Evolutionary conservation across 2,329 filamentous ascomycete species (phyloP).

Genomic region (Aspergillus awamori): DNA sequence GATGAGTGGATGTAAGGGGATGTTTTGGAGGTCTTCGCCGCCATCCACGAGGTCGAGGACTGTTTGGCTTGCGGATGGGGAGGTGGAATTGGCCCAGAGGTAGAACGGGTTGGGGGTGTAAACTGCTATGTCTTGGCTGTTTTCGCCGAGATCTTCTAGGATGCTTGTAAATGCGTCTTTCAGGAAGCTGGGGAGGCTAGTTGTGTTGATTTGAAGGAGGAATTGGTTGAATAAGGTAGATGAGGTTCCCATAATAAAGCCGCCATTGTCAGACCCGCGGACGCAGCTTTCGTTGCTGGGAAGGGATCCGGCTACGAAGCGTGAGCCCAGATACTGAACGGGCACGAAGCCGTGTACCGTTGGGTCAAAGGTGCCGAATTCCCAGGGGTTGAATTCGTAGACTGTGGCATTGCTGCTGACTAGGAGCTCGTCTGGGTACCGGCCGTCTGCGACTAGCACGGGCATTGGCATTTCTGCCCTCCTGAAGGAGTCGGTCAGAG

Average conservation of each 20-base stretch:
- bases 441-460: slow-evolving; percentile 68
- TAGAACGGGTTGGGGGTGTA: slow-evolving; percentile 76
- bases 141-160: slow-evolving; percentile 57
- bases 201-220: slow-evolving; percentile 64
- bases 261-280: slow-evolving; percentile 76
- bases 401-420: slow-evolving; percentile 72
- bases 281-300: slow-evolving; percentile 64
- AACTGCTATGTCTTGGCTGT: slow-evolving; percentile 71
- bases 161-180: slow-evolving; percentile 56
- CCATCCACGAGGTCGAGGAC: slow-evolving; percentile 73
- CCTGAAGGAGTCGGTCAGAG: slow-evolving; percentile 60
- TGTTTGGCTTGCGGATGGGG: slow-evolving; percentile 55
- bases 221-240: slow-evolving; percentile 81
- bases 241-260: slow-evolving; percentile 82
- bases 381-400: slow-evolving; percentile 75
- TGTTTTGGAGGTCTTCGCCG: slow-evolving; percentile 73
- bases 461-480: slow-evolving; percentile 69
- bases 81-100: slow-evolving; percentile 61
- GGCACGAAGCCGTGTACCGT: slow-evolving; percentile 71
- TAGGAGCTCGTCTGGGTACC: slow-evolving; percentile 61
- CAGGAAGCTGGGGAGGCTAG: slow-evolving; percentile 53
- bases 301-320: slow-evolving; percentile 66
- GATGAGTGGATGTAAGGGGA: slow-evolving; percentile 74
- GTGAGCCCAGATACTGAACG: slow-evolving; percentile 69
- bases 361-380: slow-evolving; percentile 75